A percentile compares a stretch with the other conserved stretches of the same genome.
phyloP scores from a whole-genome alignment of 1,284 basidiomycete genomes.

The Heterobasidion occidentale region DNA sequence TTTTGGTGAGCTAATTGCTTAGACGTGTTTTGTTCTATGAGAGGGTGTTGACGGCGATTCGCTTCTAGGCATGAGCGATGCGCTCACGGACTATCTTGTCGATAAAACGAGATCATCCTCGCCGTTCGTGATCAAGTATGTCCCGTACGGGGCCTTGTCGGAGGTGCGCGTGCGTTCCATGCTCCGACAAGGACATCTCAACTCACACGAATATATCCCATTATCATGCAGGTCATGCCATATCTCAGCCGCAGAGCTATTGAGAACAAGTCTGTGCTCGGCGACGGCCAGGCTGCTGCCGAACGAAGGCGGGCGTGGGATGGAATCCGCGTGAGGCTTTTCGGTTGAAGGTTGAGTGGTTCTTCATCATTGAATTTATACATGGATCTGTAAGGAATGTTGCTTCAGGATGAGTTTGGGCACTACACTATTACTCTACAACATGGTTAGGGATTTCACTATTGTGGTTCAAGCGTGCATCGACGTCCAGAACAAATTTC shows the following conservation, averaged over 20 bases:
- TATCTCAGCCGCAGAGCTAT: slow-evolving; percentile 59
- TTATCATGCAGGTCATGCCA: slow-evolving; percentile 43
- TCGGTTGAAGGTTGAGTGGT: slow-evolving; percentile 16
- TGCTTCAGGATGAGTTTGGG: too few species aligned
- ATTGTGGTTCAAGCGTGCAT: too few species aligned
- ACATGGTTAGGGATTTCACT: too few species aligned
- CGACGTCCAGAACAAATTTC: too few species aligned
- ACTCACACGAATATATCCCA: background rate
- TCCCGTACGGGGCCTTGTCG: slow-evolving; percentile 72
- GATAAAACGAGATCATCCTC: slow-evolving; percentile 43
- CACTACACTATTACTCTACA: too few species aligned
- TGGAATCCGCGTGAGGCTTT: slow-evolving; percentile 29
- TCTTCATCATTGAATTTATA: too few species aligned
- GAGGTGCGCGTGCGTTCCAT: slow-evolving; percentile 38
- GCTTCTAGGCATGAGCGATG: slow-evolving; percentile 32
- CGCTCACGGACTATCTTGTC: slow-evolving; percentile 67
- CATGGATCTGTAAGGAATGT: too few species aligned
- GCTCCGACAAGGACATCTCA: background rate
- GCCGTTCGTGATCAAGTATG: slow-evolving; percentile 79
- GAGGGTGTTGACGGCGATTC: background rate
- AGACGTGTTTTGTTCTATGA: background rate
- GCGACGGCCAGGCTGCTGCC: slow-evolving; percentile 43
- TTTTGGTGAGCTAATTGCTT: slow-evolving; percentile 48
- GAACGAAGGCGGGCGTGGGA: slow-evolving; percentile 33
- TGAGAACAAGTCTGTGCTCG: slow-evolving; percentile 64